A percentile compares a stretch with the other conserved stretches of the same genome.
Conservation (phyloP, 2,329 filamentous ascomycete species). For the Aspergillus pseudoterreus region DNA sequence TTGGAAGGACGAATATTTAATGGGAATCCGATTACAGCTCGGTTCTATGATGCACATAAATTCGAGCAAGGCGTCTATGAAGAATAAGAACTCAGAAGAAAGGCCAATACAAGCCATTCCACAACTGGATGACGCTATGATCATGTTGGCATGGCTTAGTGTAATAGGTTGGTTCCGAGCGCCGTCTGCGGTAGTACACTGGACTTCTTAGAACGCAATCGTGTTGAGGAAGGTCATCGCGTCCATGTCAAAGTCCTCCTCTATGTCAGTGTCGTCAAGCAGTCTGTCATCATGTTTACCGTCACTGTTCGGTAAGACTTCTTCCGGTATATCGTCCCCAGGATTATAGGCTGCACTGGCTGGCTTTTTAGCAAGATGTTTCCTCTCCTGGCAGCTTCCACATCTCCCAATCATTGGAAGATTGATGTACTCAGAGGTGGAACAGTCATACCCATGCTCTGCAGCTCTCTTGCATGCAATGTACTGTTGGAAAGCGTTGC, state of each 20-base stretch:
- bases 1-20: conserved; percentile 85
- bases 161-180: background rate
- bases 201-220: conserved; percentile 12
- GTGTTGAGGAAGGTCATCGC: conserved; percentile 13
- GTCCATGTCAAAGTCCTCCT: background rate
- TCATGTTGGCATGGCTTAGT: background rate
- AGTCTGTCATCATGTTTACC: too few relatives aligned
- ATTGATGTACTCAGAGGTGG: background rate
- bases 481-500: conserved; percentile 4
- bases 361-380: background rate
- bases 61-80: conserved; percentile 68
- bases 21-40: conserved; percentile 76
- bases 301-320: background rate
- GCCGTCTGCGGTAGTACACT: background rate
- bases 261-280: too few relatives aligned
- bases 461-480: conserved; percentile 17
- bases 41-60: conserved; percentile 75
- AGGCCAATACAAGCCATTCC: background rate
- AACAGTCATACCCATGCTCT: conserved; percentile 14
- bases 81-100: conserved; percentile 17
- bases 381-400: conserved; percentile 6
- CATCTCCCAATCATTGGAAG: conserved; percentile 17
- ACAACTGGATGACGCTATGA: background rate
- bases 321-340: background rate
- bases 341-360: background rate